Evolutionary conservation across 805 yeast species (phyloP).

Genomic region (Ogataea saltuana): DNA sequence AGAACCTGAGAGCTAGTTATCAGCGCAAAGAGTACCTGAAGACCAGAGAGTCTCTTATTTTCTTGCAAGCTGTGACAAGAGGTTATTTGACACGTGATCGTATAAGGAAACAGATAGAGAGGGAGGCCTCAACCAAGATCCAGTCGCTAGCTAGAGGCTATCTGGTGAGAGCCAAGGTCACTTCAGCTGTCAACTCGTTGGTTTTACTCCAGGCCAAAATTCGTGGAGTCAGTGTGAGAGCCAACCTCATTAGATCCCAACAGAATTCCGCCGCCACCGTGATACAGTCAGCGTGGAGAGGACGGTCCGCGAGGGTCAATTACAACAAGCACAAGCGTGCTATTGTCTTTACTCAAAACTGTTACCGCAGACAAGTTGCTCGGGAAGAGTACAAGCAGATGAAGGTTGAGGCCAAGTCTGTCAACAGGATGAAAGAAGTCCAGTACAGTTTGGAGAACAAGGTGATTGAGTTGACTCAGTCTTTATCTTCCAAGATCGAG

Average conservation of each 20-base stretch:
- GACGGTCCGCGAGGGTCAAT: slow-evolving; percentile 58
- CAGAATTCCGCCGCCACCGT: slow-evolving; percentile 63
- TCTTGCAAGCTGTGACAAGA: slow-evolving; percentile 61
- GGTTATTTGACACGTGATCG: slow-evolving; percentile 61
- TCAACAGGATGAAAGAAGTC: slow-evolving; percentile 84
- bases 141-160: slow-evolving; percentile 68
- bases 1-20: slow-evolving; percentile 65
- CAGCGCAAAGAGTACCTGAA: slow-evolving; percentile 62
- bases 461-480: slow-evolving; percentile 93
- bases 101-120: slow-evolving; percentile 55
- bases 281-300: slow-evolving; percentile 75
- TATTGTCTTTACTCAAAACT: slow-evolving; percentile 72
- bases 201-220: slow-evolving; percentile 47
- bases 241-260: slow-evolving; percentile 48
- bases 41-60: slow-evolving; percentile 52
- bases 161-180: slow-evolving; percentile 44
- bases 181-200: slow-evolving; percentile 39
- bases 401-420: slow-evolving; percentile 89
- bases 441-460: slow-evolving; percentile 93
- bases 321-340: slow-evolving; percentile 51
- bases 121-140: slow-evolving; percentile 62
- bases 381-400: slow-evolving; percentile 58
- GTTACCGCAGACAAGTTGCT: slow-evolving; percentile 77
- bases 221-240: slow-evolving; percentile 57
- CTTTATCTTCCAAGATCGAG: slow-evolving; percentile 72